Conservation (phyloP, 108 stramenopile species). For the Seminavis robusta region DNA sequence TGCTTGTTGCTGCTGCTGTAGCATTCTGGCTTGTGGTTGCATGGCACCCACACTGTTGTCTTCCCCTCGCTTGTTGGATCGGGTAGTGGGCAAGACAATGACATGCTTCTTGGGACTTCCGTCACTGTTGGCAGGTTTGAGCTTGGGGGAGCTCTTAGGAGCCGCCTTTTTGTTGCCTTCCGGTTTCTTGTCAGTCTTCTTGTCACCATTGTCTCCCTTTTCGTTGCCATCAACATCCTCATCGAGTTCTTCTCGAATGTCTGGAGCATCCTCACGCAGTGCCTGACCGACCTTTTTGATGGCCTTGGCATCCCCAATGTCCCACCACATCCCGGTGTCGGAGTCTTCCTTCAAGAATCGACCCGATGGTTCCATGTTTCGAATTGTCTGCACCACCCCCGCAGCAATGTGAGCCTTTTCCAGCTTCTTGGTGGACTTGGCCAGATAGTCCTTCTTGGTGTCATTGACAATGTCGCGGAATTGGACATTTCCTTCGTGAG, state of each 20-base stretch:
- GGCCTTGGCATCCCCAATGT: conserved; percentile 86
- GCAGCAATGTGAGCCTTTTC: conserved; percentile 84
- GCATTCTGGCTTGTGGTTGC: no score
- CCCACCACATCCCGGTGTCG: conserved; percentile 60
- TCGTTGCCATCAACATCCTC: conserved; percentile 30
- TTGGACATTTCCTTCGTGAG: conserved; percentile 80
- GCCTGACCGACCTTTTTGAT: conserved; percentile 87
- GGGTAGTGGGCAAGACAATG: no score
- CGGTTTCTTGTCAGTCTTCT: neutral
- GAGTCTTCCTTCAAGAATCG: conserved; percentile 82
- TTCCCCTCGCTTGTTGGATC: no score
- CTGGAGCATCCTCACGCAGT: conserved; percentile 76
- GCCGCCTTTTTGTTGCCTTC: neutral
- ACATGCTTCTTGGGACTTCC: no score
- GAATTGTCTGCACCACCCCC: conserved; percentile 57
- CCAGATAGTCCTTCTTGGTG: conserved; percentile 67
- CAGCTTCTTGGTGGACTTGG: conserved; percentile 68
- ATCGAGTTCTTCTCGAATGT: conserved; percentile 57
- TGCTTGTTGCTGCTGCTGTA: no score
- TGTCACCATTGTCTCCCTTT: neutral
- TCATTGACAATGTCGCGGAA: conserved; percentile 67
- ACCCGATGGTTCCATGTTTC: conserved; percentile 67
- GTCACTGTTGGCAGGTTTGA: neutral
- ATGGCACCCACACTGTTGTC: no score
- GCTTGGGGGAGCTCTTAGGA: neutral